Evolutionary conservation across 2,329 filamentous ascomycete genomes (phyloP).

Genomic region (Botrytis galanthina): DNA sequence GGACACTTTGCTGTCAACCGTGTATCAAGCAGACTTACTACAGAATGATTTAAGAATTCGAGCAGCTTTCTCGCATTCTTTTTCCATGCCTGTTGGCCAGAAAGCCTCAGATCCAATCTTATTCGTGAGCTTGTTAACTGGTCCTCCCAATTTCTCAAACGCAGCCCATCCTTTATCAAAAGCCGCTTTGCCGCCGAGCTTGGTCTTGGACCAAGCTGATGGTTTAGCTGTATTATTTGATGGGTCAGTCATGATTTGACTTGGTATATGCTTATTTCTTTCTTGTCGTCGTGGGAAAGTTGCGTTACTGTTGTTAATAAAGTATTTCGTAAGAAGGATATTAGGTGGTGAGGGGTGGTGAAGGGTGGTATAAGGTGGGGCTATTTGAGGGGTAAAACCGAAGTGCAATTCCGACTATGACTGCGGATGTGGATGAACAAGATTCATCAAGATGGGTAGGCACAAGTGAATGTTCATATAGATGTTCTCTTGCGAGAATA

Average conservation of each 20-base stretch:
- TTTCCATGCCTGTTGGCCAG: slow-evolving; percentile 81
- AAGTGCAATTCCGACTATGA: neutral
- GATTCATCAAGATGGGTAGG: neutral
- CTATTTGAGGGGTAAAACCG: neutral
- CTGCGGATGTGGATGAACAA: neutral
- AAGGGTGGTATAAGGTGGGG: neutral
- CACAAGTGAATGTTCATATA: neutral
- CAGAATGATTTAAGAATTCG: slow-evolving; percentile 88
- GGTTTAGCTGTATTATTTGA: neutral
- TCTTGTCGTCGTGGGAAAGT: neutral
- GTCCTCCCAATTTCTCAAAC: slow-evolving; percentile 49
- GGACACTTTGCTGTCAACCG: slow-evolving; percentile 22
- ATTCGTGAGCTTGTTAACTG: slow-evolving; percentile 79
- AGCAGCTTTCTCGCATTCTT: slow-evolving; percentile 88
- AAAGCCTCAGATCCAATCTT: slow-evolving; percentile 79
- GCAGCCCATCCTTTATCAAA: slow-evolving; percentile 23
- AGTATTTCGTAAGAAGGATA: neutral
- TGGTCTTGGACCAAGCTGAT: slow-evolving; percentile 19
- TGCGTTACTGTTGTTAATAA: neutral
- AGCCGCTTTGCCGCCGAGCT: slow-evolving; percentile 19
- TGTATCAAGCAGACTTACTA: slow-evolving; percentile 54
- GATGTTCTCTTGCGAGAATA: neutral
- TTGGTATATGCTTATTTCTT: neutral
- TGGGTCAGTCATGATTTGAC: neutral
- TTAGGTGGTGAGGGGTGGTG: neutral